These are phyloP conservation scores for Lenwebbia sp. DNA, from an alignment of 345 rosid species.

Conservation along the genomic window DNA sequence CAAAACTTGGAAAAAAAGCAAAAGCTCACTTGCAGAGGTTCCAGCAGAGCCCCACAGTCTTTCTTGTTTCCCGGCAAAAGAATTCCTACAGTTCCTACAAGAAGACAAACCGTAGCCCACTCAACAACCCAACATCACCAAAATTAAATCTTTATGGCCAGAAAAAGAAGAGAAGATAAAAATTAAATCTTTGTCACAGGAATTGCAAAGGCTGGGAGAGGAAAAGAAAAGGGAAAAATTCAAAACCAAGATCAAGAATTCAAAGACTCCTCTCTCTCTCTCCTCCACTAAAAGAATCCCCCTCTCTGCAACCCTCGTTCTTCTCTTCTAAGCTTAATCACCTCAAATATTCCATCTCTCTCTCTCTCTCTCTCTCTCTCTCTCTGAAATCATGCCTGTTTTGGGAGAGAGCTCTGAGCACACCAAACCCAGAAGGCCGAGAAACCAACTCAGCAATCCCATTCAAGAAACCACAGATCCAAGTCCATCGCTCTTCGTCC, in stretches of 20 bases:
- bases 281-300: not conserved
- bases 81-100: conserved; percentile 3
- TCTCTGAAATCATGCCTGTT: conserved; percentile 28
- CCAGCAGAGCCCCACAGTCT: conserved; percentile 5
- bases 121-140: conserved; percentile 4
- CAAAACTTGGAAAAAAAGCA: conserved; percentile 1
- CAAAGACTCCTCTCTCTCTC: not conserved
- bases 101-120: conserved; percentile 27
- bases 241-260: not conserved
- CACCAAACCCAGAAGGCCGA: conserved; percentile 38
- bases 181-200: not conserved
- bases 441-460: conserved; percentile 20
- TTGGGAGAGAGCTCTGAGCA: conserved; percentile 30
- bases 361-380: not conserved
- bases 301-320: not conserved
- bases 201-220: not conserved
- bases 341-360: not conserved
- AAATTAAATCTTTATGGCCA: not conserved
- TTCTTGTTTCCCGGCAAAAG: not conserved
- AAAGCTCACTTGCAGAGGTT: conserved; percentile 1
- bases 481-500: conserved; percentile 1
- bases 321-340: not conserved
- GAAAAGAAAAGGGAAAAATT: not conserved
- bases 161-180: not conserved
- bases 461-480: conserved; percentile 23